Percentiles rank a stretch among this genome's conserved stretches.
Evolutionary conservation across 1,284 basidiomycete genomes (phyloP).

Genomic region (Cystobasidium slooffiae): DNA sequence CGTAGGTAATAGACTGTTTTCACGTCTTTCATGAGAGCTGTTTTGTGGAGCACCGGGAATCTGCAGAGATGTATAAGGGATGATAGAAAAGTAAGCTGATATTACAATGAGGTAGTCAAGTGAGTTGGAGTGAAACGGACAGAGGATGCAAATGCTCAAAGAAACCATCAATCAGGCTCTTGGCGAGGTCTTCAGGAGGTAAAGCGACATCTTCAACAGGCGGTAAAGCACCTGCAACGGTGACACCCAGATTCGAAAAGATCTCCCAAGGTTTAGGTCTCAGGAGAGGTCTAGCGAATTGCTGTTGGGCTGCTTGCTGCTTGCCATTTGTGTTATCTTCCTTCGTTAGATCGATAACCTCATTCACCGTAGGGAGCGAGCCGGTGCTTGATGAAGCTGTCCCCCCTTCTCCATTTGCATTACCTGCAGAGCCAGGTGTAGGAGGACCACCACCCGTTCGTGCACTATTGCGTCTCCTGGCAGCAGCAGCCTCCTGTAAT

Average conservation of each 20-base stretch:
- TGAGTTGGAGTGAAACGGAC: neutral
- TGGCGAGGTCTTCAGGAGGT: conserved; percentile 27
- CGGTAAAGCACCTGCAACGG: conserved; percentile 33
- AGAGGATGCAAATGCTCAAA: conserved; percentile 35
- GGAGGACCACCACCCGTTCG: too few relatives aligned
- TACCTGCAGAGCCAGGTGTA: neutral
- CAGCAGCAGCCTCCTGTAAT: conserved; percentile 5
- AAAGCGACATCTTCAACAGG: conserved; percentile 35
- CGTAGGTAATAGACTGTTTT: conserved; percentile 18
- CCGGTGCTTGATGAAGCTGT: neutral
- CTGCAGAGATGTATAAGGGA: neutral
- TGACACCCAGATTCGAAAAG: conserved; percentile 37
- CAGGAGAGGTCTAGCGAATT: neutral
- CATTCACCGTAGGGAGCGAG: neutral
- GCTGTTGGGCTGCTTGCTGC: neutral
- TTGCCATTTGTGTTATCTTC: neutral
- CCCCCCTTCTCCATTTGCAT: neutral
- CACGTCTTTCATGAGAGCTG: conserved; percentile 13
- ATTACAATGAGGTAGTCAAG: neutral
- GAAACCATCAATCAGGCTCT: conserved; percentile 31
- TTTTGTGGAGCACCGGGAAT: conserved; percentile 34
- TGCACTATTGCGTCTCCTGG: neutral
- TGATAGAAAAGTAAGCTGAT: neutral
- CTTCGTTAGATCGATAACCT: neutral
- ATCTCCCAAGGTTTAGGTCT: conserved; percentile 39